Conservation (phyloP, 306 rosid genomes). For the Calophaca sinica region DNA sequence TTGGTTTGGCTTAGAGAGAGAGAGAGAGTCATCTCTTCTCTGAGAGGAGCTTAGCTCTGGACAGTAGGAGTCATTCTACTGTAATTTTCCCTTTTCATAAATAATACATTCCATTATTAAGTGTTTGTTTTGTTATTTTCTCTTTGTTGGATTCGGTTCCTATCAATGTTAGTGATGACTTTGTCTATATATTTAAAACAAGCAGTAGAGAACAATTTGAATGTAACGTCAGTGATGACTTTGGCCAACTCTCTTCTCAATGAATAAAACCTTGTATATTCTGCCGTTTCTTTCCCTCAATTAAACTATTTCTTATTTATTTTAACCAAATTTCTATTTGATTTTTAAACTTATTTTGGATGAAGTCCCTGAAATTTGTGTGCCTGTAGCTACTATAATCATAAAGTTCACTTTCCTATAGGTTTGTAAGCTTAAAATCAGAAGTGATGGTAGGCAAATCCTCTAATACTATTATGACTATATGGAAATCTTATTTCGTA, state of each 20-base stretch:
- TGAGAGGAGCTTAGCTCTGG: too few relatives aligned
- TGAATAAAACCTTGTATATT: constrained; percentile 29
- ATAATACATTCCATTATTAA: too few relatives aligned
- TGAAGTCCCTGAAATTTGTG: constrained; percentile 36
- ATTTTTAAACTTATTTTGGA: constrained; percentile 13
- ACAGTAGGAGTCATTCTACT: too few relatives aligned
- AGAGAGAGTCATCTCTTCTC: too few relatives aligned
- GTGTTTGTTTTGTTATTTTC: too few relatives aligned
- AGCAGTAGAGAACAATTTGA: constrained; percentile 4
- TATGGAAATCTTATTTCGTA: constrained; percentile 38
- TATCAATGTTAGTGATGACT: background rate
- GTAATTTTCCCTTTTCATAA: too few relatives aligned
- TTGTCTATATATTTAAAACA: background rate
- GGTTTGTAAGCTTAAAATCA: constrained; percentile 39
- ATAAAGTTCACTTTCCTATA: constrained; percentile 36
- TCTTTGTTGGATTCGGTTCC: too few relatives aligned
- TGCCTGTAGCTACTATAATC: constrained; percentile 28
- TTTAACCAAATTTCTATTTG: background rate
- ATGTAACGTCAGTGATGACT: constrained; percentile 1
- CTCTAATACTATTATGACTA: constrained; percentile 38
- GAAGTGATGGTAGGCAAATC: constrained; percentile 36
- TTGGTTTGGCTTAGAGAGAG: too few relatives aligned
- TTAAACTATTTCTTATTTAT: constrained; percentile 27
- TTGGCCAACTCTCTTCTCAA: constrained; percentile 14
- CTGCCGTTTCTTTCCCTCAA: constrained; percentile 13